Conservation (phyloP, 169 alveolate genomes). For the Eimeria necatrix region DNA sequence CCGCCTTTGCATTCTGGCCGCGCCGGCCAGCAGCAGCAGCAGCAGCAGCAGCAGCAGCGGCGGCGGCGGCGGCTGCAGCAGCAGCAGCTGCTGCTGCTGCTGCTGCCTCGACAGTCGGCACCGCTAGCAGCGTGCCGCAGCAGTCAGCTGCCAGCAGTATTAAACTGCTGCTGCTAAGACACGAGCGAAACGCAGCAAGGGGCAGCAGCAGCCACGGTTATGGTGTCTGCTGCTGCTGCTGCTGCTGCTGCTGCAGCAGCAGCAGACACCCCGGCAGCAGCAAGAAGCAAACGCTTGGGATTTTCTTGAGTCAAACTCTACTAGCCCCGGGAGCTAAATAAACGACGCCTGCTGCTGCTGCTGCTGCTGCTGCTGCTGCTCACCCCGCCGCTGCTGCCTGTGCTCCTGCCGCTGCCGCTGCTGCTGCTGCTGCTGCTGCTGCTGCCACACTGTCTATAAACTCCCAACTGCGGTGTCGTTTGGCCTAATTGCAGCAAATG, state of each 20-base stretch:
- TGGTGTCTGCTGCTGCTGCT: background rate
- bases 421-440: constrained; percentile 5
- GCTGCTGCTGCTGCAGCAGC: background rate
- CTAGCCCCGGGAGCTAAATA: too few species aligned
- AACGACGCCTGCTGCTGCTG: constrained; percentile 25
- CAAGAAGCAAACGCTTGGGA: too few species aligned
- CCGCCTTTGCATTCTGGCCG: too few species aligned
- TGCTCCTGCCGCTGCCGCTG: background rate
- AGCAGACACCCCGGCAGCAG: background rate
- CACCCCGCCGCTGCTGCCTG: background rate
- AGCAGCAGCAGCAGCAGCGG: constrained; percentile 36
- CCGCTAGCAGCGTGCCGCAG: too few species aligned
- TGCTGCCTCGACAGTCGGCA: too few species aligned
- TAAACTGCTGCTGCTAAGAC: too few species aligned
- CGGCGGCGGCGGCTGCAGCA: background rate
- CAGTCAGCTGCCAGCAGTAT: too few species aligned
- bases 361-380: constrained; percentile 39
- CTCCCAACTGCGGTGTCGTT: background rate
- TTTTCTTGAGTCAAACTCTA: too few species aligned
- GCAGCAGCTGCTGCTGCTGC: constrained; percentile 22
- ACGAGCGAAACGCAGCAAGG: too few species aligned
- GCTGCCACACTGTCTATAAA: background rate
- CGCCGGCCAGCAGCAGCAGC: constrained; percentile 37
- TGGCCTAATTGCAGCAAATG: too few species aligned
- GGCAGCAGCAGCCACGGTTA: too few species aligned